Evolutionary conservation across 441 rosid genomes (phyloP).

Genomic region (Erodium texanum): DNA sequence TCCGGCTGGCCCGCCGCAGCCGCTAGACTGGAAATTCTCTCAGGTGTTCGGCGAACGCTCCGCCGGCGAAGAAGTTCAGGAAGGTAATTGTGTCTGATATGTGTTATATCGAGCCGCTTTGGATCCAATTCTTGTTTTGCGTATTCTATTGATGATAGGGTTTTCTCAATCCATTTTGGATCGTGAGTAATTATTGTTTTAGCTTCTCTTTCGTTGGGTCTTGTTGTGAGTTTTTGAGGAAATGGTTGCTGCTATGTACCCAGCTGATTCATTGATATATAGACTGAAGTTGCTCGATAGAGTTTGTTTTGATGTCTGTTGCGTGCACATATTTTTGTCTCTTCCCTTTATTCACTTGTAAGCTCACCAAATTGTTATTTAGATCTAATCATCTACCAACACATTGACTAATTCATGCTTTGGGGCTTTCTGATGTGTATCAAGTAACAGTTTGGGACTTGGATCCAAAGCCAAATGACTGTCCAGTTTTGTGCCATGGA

Average conservation of each 20-base stretch:
- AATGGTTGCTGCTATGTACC: not conserved
- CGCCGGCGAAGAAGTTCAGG: constrained; percentile 71
- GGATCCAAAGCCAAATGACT: no score
- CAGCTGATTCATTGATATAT: constrained; percentile 17
- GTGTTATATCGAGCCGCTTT: not conserved
- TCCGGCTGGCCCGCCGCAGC: constrained; percentile 54
- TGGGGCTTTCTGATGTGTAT: not conserved
- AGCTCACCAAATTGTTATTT: not conserved
- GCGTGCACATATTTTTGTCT: constrained; percentile 19
- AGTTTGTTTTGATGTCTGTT: not conserved
- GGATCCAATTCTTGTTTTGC: not conserved
- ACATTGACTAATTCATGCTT: not conserved
- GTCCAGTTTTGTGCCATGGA: no score
- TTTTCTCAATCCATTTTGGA: constrained; percentile 31
- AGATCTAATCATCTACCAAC: constrained; percentile 16
- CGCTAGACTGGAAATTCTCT: constrained; percentile 67
- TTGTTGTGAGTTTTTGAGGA: constrained; percentile 18
- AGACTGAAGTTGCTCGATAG: no score
- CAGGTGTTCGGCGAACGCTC: constrained; percentile 70
- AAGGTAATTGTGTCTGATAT: constrained; percentile 30
- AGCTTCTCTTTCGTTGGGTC: constrained; percentile 25
- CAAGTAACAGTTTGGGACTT: not conserved
- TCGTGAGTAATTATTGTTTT: not conserved
- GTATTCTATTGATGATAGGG: constrained; percentile 13
- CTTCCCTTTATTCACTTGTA: not conserved